Conservation (phyloP, 345 rosid species). For the Corymbia maculata region DNA sequence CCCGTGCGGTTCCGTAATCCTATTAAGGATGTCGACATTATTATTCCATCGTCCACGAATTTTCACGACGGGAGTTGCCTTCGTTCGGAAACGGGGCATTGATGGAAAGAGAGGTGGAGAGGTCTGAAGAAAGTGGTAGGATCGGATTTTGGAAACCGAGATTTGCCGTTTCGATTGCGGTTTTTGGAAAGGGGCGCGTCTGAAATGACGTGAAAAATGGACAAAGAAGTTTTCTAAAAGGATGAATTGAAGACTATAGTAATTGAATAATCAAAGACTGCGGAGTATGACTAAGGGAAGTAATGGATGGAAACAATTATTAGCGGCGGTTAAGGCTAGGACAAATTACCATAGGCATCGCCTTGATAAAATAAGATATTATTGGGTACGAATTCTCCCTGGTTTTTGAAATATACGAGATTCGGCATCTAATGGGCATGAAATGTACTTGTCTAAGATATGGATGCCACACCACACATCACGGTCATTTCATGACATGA, state of each 20-base stretch:
- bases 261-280: background rate
- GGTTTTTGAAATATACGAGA: no score
- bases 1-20: background rate
- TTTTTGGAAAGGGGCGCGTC: background rate
- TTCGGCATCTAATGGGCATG: background rate
- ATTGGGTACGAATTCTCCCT: background rate
- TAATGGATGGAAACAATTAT: background rate
- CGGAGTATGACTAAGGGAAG: background rate
- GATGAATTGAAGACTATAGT: background rate
- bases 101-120: background rate
- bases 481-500: rapidly evolving
- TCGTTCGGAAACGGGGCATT: background rate
- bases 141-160: background rate
- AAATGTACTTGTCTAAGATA: background rate
- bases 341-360: background rate
- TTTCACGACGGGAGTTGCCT: background rate
- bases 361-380: background rate
- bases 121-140: background rate
- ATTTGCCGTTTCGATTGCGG: background rate
- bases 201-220: background rate
- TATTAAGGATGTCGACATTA: background rate
- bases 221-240: background rate
- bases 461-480: background rate
- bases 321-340: no score
- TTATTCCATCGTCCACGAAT: background rate